Conservation (phyloP, 768 basidiomycete species). For the Serendipita sp. region DNA sequence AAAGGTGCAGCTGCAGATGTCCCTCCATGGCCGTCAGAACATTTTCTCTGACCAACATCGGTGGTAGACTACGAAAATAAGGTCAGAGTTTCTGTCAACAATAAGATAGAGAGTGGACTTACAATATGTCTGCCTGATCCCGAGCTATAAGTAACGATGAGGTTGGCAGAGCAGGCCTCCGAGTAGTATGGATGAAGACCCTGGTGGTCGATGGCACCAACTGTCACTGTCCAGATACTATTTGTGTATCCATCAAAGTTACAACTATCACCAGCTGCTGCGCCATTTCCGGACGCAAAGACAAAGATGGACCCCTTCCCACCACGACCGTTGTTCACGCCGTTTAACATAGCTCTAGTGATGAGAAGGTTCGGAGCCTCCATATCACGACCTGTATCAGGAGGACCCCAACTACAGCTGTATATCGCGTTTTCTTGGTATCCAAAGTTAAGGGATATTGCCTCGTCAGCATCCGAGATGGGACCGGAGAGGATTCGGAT, state of each 20-base stretch:
- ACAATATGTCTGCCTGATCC: constrained; percentile 90
- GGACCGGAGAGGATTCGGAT: constrained; percentile 89
- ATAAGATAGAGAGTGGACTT: constrained; percentile 19
- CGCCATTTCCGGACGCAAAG: constrained; percentile 96
- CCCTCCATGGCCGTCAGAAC: constrained; percentile 75
- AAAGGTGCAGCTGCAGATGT: constrained; percentile 97
- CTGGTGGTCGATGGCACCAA: constrained; percentile 86
- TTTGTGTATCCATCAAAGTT: constrained; percentile 99
- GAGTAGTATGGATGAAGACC: constrained; percentile 94
- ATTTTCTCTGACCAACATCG: constrained; percentile 72
- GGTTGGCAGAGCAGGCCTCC: constrained; percentile 92
- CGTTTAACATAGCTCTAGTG: constrained; percentile 85
- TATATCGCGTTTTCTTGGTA: constrained; percentile 86
- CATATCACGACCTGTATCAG: constrained; percentile 88
- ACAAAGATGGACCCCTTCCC: constrained; percentile 92
- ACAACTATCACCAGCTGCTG: constrained; percentile 81
- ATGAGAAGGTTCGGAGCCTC: constrained; percentile 86
- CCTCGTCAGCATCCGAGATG: constrained; percentile 92
- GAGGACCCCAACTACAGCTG: constrained; percentile 96
- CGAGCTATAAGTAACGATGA: constrained; percentile 91
- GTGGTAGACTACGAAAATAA: constrained; percentile 62
- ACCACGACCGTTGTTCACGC: constrained; percentile 72
- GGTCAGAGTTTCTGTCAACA: constrained; percentile 7
- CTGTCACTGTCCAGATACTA: constrained; percentile 89
- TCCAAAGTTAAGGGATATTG: constrained; percentile 84